A percentile compares a stretch with the other conserved stretches of the same genome.
These are phyloP conservation scores for Claviceps humidiphila DNA, from an alignment of 2,329 filamentous ascomycete species.

Conservation along the genomic window DNA sequence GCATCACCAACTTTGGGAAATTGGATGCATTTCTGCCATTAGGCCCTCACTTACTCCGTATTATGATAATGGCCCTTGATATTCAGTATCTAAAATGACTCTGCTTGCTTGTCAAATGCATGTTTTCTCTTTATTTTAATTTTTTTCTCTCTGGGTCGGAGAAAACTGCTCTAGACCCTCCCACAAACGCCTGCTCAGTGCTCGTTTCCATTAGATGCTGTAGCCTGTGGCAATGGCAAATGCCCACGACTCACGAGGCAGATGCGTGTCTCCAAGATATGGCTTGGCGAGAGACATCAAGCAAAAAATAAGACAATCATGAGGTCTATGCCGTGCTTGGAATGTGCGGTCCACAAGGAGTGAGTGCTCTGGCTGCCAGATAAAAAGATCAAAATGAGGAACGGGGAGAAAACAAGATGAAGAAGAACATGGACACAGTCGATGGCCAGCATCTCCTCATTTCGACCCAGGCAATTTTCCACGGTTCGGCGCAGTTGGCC, in stretches of 20 bases:
- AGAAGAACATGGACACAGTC: neutral
- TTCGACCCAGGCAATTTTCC: constrained; percentile 5
- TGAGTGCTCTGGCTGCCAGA: neutral
- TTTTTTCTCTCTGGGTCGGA: neutral
- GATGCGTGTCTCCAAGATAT: neutral
- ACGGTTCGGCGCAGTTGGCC: constrained; percentile 26
- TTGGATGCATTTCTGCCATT: neutral
- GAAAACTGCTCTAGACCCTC: neutral
- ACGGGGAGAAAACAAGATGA: neutral
- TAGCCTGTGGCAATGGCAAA: neutral
- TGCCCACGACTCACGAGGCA: neutral
- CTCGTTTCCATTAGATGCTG: neutral
- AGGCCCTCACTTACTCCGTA: neutral
- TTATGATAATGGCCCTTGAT: neutral
- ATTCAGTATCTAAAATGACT: neutral
- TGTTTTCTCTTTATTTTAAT: neutral
- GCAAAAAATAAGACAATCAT: neutral
- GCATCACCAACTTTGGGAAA: neutral
- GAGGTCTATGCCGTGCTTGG: neutral
- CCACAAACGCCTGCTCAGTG: neutral
- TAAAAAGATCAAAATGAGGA: neutral
- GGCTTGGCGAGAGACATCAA: neutral
- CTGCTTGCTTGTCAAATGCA: neutral
- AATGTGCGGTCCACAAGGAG: neutral
- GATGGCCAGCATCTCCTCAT: neutral